Percentiles rank a stretch among this genome's conserved stretches.
These are phyloP conservation scores for Emydomyces testavorans DNA, from an alignment of 2,329 filamentous ascomycete genomes.

Conservation along the genomic window DNA sequence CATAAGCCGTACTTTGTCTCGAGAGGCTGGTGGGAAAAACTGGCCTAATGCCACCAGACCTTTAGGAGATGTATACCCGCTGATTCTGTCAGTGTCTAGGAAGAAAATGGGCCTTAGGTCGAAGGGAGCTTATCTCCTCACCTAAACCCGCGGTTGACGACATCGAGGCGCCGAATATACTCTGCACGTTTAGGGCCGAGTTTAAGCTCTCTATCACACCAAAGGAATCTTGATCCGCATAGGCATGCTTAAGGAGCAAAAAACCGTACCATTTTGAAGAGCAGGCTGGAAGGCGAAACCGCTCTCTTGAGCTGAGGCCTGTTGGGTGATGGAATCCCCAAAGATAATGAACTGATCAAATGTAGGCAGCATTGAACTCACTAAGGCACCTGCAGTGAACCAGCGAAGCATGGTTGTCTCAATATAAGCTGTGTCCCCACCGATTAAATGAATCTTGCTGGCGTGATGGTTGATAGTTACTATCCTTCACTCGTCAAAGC, in stretches of 20 bases:
- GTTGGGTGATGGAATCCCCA: constrained; percentile 79
- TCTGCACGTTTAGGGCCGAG: constrained; percentile 37
- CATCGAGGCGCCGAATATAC: constrained; percentile 66
- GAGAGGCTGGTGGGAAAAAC: constrained; percentile 56
- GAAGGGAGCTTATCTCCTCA: constrained; percentile 19
- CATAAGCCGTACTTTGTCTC: constrained; percentile 38
- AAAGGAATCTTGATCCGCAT: no score
- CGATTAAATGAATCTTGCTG: no score
- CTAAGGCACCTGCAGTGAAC: not conserved
- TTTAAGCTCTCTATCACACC: not conserved
- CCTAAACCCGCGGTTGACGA: constrained; percentile 77
- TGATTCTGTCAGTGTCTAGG: constrained; percentile 19
- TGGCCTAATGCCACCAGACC: constrained; percentile 56
- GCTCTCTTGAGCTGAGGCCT: constrained; percentile 47
- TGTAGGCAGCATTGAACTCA: not conserved
- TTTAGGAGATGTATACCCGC: constrained; percentile 72
- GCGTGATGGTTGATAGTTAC: no score
- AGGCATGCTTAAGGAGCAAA: not conserved
- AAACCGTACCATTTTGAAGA: constrained; percentile 53
- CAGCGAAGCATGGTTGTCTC: no score
- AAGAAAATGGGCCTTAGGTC: no score
- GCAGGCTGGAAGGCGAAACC: constrained; percentile 66
- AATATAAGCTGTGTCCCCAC: no score
- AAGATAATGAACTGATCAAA: constrained; percentile 73
- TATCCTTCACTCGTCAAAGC: no score